Percentiles rank a stretch among this genome's conserved stretches.
Conservation (phyloP, 106 monocot species). For the Allium fistulosum region DNA sequence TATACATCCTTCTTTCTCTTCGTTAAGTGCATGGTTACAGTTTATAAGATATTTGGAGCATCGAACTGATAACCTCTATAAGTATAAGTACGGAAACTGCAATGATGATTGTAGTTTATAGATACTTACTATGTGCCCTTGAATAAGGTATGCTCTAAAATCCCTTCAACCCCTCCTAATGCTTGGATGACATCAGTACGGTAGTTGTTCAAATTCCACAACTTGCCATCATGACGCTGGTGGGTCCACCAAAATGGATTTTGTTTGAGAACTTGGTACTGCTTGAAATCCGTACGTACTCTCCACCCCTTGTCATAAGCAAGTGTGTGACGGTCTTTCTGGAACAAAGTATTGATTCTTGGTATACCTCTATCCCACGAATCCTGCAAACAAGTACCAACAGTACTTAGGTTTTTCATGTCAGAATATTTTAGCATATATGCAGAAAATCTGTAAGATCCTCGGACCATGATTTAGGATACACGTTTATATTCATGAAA, state of each 20-base stretch:
- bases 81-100: too few relatives aligned
- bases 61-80: background rate
- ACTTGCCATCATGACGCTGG: slow-evolving; percentile 98
- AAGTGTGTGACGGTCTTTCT: slow-evolving; percentile 96
- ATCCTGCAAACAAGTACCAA: slow-evolving; percentile 37
- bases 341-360: slow-evolving; percentile 98
- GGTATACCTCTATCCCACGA: slow-evolving; percentile 99
- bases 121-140: slow-evolving; percentile 97
- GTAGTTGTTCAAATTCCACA: slow-evolving; percentile 99
- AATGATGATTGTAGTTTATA: background rate
- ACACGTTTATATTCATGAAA: background rate
- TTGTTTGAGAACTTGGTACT: slow-evolving; percentile 97
- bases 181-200: slow-evolving; percentile 99
- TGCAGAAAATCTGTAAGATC: background rate
- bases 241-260: slow-evolving; percentile 99
- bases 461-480: too few relatives aligned
- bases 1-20: too few relatives aligned
- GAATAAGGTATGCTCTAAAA: slow-evolving; percentile 93
- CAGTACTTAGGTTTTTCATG: background rate
- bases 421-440: background rate
- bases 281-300: slow-evolving; percentile 98
- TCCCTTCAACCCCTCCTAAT: slow-evolving; percentile 98
- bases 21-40: too few relatives aligned
- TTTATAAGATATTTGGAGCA: background rate
- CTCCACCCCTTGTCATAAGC: slow-evolving; percentile 99